A percentile compares a stretch with the other conserved stretches of the same genome.
phyloP scores from a whole-genome alignment of 495 filamentous ascomycete species.

The Neurospora pannonica region DNA sequence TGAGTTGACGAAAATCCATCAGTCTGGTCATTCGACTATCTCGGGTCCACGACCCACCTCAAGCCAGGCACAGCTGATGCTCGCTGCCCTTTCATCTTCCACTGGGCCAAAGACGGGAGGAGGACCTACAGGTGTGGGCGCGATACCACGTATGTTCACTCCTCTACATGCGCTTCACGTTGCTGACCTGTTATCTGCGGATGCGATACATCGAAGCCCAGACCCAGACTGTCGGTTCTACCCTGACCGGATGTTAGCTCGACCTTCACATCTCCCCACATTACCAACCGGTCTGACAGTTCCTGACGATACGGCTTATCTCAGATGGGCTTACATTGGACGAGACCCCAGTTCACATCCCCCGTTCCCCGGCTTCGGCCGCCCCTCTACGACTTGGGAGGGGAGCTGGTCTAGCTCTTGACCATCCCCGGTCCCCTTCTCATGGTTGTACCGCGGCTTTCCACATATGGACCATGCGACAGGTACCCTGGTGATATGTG shows the following conservation, averaged over 20 bases:
- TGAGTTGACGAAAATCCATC: neutral
- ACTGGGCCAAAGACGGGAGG: neutral
- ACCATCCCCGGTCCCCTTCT: neutral
- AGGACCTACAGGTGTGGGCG: neutral
- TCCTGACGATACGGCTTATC: neutral
- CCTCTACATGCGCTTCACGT: neutral
- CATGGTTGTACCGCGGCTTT: neutral
- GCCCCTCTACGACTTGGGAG: neutral
- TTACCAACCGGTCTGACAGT: neutral
- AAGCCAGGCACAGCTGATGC: neutral
- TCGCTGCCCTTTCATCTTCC: neutral
- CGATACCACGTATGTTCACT: neutral
- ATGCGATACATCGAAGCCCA: neutral
- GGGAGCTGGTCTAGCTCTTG: neutral
- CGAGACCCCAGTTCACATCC: neutral
- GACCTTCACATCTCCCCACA: neutral
- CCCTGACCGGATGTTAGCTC: neutral
- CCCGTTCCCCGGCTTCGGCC: neutral
- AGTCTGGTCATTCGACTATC: neutral
- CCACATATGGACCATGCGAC: neutral
- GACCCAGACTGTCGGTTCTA: neutral
- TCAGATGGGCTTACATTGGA: neutral
- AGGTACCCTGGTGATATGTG: neutral
- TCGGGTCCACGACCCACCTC: neutral
- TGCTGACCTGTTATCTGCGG: neutral